These are phyloP conservation scores for Starmerella roubikii DNA, from an alignment of 805 yeast genomes.

Conservation along the genomic window DNA sequence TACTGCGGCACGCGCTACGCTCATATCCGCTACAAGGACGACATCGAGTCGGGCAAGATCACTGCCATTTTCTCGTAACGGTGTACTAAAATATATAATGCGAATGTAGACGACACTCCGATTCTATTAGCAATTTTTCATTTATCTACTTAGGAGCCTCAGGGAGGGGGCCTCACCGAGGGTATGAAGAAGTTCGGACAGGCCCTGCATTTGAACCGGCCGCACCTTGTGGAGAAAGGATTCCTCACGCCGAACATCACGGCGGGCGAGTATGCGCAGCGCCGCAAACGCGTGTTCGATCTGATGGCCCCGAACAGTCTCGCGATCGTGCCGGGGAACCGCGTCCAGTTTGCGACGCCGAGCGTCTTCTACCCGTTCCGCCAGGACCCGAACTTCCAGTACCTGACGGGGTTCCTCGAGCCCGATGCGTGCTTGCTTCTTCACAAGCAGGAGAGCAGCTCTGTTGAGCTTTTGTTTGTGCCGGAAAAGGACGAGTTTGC, in stretches of 20 bases:
- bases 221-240: constrained; percentile 58
- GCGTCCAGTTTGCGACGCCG: constrained; percentile 70
- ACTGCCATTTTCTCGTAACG: constrained; percentile 9
- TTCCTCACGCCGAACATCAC: constrained; percentile 79
- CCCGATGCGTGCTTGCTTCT: constrained; percentile 57
- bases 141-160: too few relatives aligned
- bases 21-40: constrained; percentile 18
- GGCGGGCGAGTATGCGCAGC: constrained; percentile 63
- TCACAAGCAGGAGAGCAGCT: constrained; percentile 34
- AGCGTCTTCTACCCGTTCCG: constrained; percentile 85
- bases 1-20: constrained; percentile 39
- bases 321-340: constrained; percentile 62
- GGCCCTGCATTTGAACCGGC: constrained; percentile 75
- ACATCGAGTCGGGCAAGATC: constrained; percentile 19
- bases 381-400: constrained; percentile 78
- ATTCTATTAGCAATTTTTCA: too few relatives aligned
- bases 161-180: background rate
- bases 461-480: constrained; percentile 60
- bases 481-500: constrained; percentile 64
- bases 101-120: too few relatives aligned
- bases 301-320: constrained; percentile 48
- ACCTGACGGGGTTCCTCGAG: constrained; percentile 85
- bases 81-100: background rate
- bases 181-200: constrained; percentile 41
- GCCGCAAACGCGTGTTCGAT: constrained; percentile 49